Base-by-base conservation (phyloP, 1,284 basidiomycete species). In the Apiotrichum domesticum region DNA sequence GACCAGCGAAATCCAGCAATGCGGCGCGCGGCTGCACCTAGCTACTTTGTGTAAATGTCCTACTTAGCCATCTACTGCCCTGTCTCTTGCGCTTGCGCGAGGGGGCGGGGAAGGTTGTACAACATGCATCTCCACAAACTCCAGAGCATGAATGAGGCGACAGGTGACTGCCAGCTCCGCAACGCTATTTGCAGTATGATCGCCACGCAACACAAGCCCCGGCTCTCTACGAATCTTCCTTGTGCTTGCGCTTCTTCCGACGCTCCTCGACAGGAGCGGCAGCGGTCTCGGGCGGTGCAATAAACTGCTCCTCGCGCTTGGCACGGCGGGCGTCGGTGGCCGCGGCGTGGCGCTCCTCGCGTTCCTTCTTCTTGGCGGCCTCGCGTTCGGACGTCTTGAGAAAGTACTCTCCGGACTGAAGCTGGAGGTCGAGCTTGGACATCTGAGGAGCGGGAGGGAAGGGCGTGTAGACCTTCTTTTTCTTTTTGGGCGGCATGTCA, bases 371-470 rank as follows among this genome's bases (percentile, higher is more conserved):
- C 42, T 72, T 74, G 21, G 71, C 68, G 9, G 57, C 58, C 57
- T 76, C 75, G 63, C 72, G 71, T 48, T 77, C 72, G 58, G 83
- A 81, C 7, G 88, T 80, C 74, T 95, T 95, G 79, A 98, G 86
- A 82, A 98, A 98, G 76, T 98, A 98, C 74, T 98, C 95, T 78
- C 95, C 95, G 4, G 87, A 89, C 73, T 97, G 94, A 65, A 98
- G 81, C 80, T 98, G 88, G 55, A 94, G 74, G 76, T 99, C 95
- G 71, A 98, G 81, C 86, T 98, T 98, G 69, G 91, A 86, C 40
- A 92, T 94, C 64, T 85, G 82, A 69, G 96, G 96, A 5, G 94
- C 81, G 33, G 96, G 96, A 35, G 96, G 96, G 85, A 98, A 99
- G 3, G 96, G 96, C 11, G 96, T 99, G 76, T 98, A 99, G n/a